A percentile compares a stretch with the other conserved stretches of the same genome.
These are phyloP conservation scores for Colletotrichum navitas DNA, from an alignment of 2,329 filamentous ascomycete species.

Conservation along the genomic window DNA sequence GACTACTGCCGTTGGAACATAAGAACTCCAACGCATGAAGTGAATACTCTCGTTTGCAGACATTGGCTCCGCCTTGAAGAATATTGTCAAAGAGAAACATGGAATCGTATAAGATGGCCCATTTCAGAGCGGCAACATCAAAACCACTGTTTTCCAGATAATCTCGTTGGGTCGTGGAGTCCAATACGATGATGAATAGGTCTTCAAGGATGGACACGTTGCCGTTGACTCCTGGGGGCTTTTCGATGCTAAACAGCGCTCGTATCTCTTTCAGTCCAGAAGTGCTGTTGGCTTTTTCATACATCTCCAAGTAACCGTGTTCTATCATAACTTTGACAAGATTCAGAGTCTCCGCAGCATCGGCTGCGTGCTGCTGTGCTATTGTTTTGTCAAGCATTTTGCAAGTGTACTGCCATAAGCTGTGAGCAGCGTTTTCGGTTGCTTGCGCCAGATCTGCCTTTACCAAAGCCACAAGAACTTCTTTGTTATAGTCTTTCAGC, in stretches of 20 bases:
- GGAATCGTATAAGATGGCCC: conserved; percentile 19
- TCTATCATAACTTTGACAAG: conserved; percentile 1
- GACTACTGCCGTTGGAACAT: neutral
- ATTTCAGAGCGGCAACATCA: conserved; percentile 1
- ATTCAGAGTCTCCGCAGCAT: neutral
- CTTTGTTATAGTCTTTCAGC: neutral
- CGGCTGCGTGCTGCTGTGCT: neutral
- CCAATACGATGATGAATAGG: conserved; percentile 2
- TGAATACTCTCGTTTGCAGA: neutral
- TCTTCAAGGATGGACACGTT: conserved; percentile 7
- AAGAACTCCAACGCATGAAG: conserved; percentile 2
- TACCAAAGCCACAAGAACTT: neutral
- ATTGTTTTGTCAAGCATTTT: neutral
- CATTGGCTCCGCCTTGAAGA: neutral
- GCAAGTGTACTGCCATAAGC: conserved; percentile 7
- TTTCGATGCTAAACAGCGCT: neutral
- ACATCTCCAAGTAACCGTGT: neutral
- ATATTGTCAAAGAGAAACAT: conserved; percentile 13
- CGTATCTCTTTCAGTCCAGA: conserved; percentile 11
- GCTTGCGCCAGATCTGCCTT: neutral
- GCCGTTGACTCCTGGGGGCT: neutral
- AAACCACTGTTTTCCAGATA: neutral
- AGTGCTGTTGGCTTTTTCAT: neutral
- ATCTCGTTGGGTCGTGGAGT: neutral
- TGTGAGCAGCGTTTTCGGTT: neutral